Conservation (phyloP, 108 stramenopile genomes). For the Stephanodiscus triporus region DNA sequence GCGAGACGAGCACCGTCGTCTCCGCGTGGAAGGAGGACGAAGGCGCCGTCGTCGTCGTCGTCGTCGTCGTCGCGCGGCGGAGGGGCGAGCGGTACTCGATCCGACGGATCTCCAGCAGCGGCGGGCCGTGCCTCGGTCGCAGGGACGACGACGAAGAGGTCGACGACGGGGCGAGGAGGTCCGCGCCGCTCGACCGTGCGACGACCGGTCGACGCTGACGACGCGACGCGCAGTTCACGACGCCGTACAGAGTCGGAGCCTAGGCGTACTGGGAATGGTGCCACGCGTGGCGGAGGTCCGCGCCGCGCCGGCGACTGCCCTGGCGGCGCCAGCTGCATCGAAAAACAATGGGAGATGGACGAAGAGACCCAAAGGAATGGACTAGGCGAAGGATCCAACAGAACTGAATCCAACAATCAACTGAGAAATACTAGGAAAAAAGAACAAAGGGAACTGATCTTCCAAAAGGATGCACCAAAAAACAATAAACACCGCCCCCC, state of each 20-base stretch:
- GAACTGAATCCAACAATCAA: no score
- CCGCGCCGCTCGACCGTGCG: not conserved
- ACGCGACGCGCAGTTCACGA: slow-evolving; percentile 29
- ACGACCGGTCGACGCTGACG: not conserved
- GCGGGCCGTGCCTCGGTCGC: slow-evolving; percentile 33
- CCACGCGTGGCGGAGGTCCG: slow-evolving; percentile 16
- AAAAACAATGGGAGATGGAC: no score
- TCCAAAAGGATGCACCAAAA: no score
- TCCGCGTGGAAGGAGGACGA: slow-evolving; percentile 23
- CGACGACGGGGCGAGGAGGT: not conserved
- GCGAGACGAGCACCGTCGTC: slow-evolving; percentile 46
- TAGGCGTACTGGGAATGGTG: slow-evolving; percentile 29
- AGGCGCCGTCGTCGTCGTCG: not conserved
- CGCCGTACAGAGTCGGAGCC: slow-evolving; percentile 32
- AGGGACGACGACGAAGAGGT: not conserved
- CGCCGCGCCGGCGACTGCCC: no score
- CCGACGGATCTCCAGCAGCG: slow-evolving; percentile 41
- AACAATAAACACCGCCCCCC: no score
- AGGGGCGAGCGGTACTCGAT: slow-evolving; percentile 15
- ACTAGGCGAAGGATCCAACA: no score
- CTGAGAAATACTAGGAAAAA: no score
- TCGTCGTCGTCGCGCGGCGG: not conserved
- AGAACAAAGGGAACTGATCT: no score
- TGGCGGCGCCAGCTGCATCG: no score
- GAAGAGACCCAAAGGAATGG: no score